Base-by-base conservation (phyloP, 164 flowering plant genomes). In the Vitis riparia region DNA sequence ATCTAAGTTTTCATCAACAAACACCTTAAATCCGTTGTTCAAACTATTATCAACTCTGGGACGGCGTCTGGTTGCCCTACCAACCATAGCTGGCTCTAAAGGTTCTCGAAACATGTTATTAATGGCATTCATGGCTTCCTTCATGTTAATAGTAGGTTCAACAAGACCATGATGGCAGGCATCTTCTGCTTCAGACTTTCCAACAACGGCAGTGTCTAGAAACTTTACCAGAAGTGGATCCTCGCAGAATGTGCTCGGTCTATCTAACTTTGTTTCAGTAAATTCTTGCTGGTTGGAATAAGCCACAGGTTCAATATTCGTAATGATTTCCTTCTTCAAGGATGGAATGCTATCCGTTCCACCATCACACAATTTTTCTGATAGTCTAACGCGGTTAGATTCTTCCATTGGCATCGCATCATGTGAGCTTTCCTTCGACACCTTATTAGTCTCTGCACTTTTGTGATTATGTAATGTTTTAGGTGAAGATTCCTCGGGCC, bases 101-200 rank as follows among this genome's bases (percentile, higher is more conserved):
- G 99, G 98, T 68, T 93, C 94, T 63, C 80, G 75, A 77, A 95
- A 95, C 99, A 95, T 95, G 87, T 70, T 83, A 62, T 93, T 89
- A 51, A 95, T 91, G 17, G 81, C 94, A 79, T 86, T 81, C 88
- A 90, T 88, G 59, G 97, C 99, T 75, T 95, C 99, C 78, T 85
- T 95, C 79, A 84, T 84, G 77, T 93, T 90, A 71, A 95, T 83
- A 11, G 97, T 93, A 59, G 98, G 99, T 59, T 95, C 99, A 62
- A 95, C 93, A 59, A 95, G 77, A 56, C 99, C 99, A 77, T 91
- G 99, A 78, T 95, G 99, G 67, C 94, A 88, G 58, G 93, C 90
- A 85, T 89, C 87, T 82, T 93, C 98, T 50, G 92, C 83, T 77
- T 83, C 88, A 65, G 93, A 84, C 68, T 85, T 88, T 55, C 94